A percentile compares a stretch with the other conserved stretches of the same genome.
Conservation (phyloP, 2,329 filamentous ascomycete genomes). For the Bertia moriformis region DNA sequence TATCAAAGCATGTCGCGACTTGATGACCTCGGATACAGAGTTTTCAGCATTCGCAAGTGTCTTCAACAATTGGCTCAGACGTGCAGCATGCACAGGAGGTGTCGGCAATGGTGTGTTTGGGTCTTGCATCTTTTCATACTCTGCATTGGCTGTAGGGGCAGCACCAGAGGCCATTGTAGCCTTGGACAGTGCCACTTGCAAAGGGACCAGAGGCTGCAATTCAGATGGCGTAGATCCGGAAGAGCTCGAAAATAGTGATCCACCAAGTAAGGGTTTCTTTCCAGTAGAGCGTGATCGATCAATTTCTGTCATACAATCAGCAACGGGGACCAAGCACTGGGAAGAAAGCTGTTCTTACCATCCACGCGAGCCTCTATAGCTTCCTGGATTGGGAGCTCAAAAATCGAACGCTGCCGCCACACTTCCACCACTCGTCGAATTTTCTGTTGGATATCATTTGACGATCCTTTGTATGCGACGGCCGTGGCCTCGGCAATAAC, state of each 20-base stretch:
- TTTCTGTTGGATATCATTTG: slow-evolving; percentile 75
- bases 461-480: slow-evolving; percentile 78
- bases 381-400: slow-evolving; percentile 65
- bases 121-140: slow-evolving; percentile 74
- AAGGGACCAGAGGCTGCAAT: slow-evolving; percentile 58
- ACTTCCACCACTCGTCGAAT: slow-evolving; percentile 82
- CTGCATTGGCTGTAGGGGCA: slow-evolving; percentile 52
- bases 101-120: slow-evolving; percentile 55
- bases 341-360: slow-evolving; percentile 32
- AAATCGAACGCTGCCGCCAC: slow-evolving; percentile 77
- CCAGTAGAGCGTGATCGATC: slow-evolving; percentile 35
- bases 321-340: neutral
- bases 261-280: slow-evolving; percentile 24
- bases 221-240: slow-evolving; percentile 55
- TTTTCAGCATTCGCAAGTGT: slow-evolving; percentile 76
- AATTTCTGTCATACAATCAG: slow-evolving; percentile 30
- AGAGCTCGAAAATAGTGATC: slow-evolving; percentile 53
- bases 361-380: slow-evolving; percentile 68
- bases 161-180: slow-evolving; percentile 53
- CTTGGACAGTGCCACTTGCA: slow-evolving; percentile 63
- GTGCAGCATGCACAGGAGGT: slow-evolving; percentile 80
- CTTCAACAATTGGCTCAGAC: slow-evolving; percentile 79
- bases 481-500: slow-evolving; percentile 73
- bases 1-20: slow-evolving; percentile 66
- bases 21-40: slow-evolving; percentile 78